phyloP scores from a whole-genome alignment of 441 rosid species.

The Erodium texanum region DNA sequence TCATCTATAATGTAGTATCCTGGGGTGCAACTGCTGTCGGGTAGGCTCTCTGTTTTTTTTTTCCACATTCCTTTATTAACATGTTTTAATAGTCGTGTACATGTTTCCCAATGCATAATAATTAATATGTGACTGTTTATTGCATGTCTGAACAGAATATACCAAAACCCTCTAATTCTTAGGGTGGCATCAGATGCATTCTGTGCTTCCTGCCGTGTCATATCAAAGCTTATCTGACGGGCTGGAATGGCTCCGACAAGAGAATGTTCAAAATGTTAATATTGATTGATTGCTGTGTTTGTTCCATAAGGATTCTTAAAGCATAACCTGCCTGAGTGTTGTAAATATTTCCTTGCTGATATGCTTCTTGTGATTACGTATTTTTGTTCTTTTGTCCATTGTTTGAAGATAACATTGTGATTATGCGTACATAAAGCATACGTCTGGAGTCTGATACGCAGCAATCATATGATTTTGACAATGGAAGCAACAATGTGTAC shows the following conservation, averaged over 20 bases:
- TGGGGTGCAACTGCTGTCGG: slow-evolving; percentile 6
- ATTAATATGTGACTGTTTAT: not conserved
- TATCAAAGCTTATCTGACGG: not conserved
- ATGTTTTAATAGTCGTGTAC: not conserved
- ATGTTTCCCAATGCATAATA: not conserved
- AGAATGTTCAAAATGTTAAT: not conserved
- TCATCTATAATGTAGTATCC: not conserved
- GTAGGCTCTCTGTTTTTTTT: not conserved
- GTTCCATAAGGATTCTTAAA: not conserved
- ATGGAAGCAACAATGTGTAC: too few relatives aligned
- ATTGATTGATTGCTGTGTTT: too few relatives aligned
- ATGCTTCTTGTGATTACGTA: too few relatives aligned
- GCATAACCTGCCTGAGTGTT: not conserved
- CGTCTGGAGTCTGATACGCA: too few relatives aligned
- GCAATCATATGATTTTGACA: too few relatives aligned
- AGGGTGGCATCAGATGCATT: slow-evolving; percentile 1
- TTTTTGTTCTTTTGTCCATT: too few relatives aligned
- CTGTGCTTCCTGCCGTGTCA: not conserved
- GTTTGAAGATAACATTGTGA: too few relatives aligned
- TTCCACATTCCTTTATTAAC: not conserved
- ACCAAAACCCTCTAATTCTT: not conserved
- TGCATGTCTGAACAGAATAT: not conserved
- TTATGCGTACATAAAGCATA: too few relatives aligned
- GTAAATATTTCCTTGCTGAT: not conserved
- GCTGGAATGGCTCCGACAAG: not conserved